phyloP scores from a whole-genome alignment of 495 filamentous ascomycete species.

The Neurospora tetraspora region DNA sequence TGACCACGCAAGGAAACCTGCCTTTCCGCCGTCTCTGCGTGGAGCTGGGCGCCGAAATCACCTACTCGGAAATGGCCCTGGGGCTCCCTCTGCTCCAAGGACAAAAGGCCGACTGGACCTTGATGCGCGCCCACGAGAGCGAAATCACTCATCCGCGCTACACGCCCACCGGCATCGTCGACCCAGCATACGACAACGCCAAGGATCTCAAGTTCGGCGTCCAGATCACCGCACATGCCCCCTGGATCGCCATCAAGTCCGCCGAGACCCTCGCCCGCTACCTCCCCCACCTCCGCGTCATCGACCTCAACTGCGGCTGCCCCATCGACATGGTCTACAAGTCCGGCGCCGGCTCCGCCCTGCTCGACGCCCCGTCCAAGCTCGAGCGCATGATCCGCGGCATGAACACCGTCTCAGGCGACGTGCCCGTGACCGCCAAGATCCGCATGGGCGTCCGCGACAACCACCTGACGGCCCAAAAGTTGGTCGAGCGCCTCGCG shows the following conservation, averaged over 20 bases:
- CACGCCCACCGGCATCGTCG: constrained; percentile 33
- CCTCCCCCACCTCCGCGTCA: constrained; percentile 71
- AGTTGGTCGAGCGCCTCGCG: constrained; percentile 70
- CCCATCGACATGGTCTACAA: constrained; percentile 89
- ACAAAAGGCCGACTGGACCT: constrained; percentile 82
- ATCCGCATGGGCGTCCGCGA: constrained; percentile 88
- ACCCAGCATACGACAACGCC: constrained; percentile 67
- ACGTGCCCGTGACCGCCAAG: constrained; percentile 86
- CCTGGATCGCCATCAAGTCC: constrained; percentile 76
- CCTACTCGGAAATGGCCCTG: constrained; percentile 98
- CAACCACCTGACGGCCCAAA: constrained; percentile 65
- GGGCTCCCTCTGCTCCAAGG: constrained; percentile 85
- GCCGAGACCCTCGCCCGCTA: constrained; percentile 69
- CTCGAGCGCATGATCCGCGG: constrained; percentile 85
- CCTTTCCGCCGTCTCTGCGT: constrained; percentile 92
- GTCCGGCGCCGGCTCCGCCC: constrained; percentile 83
- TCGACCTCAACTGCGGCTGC: constrained; percentile 95
- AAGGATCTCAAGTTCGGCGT: constrained; percentile 81
- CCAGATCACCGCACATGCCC: constrained; percentile 83
- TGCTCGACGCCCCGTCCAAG: constrained; percentile 73
- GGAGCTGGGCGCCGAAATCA: constrained; percentile 79
- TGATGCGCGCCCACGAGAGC: constrained; percentile 79
- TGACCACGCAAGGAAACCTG: constrained; percentile 90
- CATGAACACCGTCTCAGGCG: constrained; percentile 84
- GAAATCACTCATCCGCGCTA: constrained; percentile 61